Evolutionary conservation across 768 basidiomycete species (phyloP).

Genomic region (Mycena indigotica): DNA sequence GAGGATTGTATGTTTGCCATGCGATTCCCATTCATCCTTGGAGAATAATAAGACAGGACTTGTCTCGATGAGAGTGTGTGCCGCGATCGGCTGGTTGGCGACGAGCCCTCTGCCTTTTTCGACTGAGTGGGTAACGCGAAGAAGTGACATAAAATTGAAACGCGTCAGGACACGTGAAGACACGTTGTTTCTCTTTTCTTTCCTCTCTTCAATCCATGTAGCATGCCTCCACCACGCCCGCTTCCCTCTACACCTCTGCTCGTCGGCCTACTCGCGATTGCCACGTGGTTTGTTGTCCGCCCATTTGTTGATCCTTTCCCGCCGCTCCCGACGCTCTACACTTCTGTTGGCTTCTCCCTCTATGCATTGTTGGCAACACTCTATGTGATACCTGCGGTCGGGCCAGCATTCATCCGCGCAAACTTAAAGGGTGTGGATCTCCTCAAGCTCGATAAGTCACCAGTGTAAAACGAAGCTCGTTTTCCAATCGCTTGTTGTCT

Average conservation of each 20-base stretch:
- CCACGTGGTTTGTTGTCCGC: slow-evolving; percentile 71
- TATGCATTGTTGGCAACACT: slow-evolving; percentile 78
- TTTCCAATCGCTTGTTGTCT: slow-evolving; percentile 6
- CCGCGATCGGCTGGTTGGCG: slow-evolving; percentile 53
- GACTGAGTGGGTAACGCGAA: slow-evolving; percentile 3
- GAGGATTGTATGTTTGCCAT: slow-evolving; percentile 64
- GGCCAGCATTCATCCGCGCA: slow-evolving; percentile 76
- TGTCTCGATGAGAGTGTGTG: slow-evolving; percentile 73
- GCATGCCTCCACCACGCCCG: slow-evolving; percentile 45
- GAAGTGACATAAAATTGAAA: neutral
- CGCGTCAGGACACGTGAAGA: neutral
- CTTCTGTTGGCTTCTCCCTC: slow-evolving; percentile 80
- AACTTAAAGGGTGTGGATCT: slow-evolving; percentile 86
- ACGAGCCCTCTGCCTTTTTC: slow-evolving; percentile 18
- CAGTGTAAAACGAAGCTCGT: slow-evolving; percentile 60
- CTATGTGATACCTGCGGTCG: slow-evolving; percentile 81
- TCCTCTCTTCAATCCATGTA: neutral
- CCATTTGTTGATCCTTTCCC: slow-evolving; percentile 73
- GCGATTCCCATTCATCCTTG: slow-evolving; percentile 65
- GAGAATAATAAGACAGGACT: slow-evolving; percentile 83
- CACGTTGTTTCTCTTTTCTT: slow-evolving; percentile 6
- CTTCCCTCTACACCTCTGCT: slow-evolving; percentile 54
- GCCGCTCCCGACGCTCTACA: slow-evolving; percentile 71
- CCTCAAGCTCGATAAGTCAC: slow-evolving; percentile 75
- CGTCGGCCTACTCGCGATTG: slow-evolving; percentile 61